Evolutionary conservation across 1,284 basidiomycete genomes (phyloP), one percentile per base, ranked within the genome.

Genomic region (Ustilago esculenta): DNA sequence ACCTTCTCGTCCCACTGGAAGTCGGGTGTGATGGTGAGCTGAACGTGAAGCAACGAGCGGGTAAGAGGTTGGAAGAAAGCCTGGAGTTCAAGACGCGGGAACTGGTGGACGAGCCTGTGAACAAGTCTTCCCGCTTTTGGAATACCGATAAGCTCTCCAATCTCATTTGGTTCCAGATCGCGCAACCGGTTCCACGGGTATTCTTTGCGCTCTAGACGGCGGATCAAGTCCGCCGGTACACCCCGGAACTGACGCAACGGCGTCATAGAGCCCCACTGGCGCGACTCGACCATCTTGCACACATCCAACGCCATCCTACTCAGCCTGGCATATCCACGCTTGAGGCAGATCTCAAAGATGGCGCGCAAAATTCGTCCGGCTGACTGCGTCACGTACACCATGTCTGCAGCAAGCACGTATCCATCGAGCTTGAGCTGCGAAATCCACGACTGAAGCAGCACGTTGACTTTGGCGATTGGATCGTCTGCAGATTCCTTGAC

Each of bases 401-500:
- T 98, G 82, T 98, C 95, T 1, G 95, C 93, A 15, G 98, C 91
- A 17, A 98, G 88, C 7, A 94, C 94, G 80, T 98, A 98, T 84
- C 92, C 94, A 61, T 95, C 92, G 2, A 98, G 87, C 83, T 93
- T 96, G 52, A 98, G 88, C 75, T 94, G 90, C 0, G 93, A 97
- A 72, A 98, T 94, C 83, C 92, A 98, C 0, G 95, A 90, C 80
- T 99, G 96, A 0, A 98, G 85, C 0, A 98, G 86, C 2, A 98
- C 94, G 75, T 98, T 98, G 84, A 98, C 92, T 85, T 99, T 99
- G 25, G 96, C 92, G 0, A 92, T 90, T 0, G 94, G 92, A 79
- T 98, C 95, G 71, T 98, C 95, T 5, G 96, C 92, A 44, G 90
- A 87, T 83, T 99, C 96, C 84, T 98, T 98, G 77, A 98, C 91